phyloP scores from a whole-genome alignment of 148 eudicot genomes.

The Cornus controversa region DNA sequence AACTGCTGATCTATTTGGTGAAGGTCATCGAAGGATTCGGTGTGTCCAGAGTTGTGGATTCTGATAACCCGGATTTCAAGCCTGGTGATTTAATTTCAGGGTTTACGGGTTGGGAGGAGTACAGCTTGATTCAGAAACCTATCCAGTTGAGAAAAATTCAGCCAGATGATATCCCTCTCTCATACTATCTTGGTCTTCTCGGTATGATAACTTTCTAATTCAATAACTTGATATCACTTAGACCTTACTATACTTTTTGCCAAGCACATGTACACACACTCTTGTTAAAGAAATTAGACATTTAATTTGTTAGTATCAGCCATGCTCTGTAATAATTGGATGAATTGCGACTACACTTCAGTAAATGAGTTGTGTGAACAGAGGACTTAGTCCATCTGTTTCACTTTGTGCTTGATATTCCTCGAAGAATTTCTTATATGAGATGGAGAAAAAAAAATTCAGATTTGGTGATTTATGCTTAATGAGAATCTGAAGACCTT shows the following conservation, averaged over 20 bases:
- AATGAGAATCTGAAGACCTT: background rate
- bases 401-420: background rate
- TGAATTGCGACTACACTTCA: too few relatives aligned
- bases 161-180: conserved; percentile 66
- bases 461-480: too few relatives aligned
- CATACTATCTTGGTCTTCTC: conserved; percentile 82
- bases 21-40: conserved; percentile 88
- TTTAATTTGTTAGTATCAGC: too few relatives aligned
- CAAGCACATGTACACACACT: too few relatives aligned
- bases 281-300: too few relatives aligned
- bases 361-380: background rate
- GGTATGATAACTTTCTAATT: conserved; percentile 35
- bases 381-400: background rate
- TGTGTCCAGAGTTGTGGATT: conserved; percentile 67
- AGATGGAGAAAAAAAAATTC: background rate
- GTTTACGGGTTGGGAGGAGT: conserved; percentile 85
- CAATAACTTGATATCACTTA: background rate
- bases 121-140: conserved; percentile 53
- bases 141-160: conserved; percentile 57
- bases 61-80: conserved; percentile 68
- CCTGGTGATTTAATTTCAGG: conserved; percentile 74
- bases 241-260: too few relatives aligned
- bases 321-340: too few relatives aligned
- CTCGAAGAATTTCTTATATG: background rate
- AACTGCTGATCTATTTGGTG: conserved; percentile 3